phyloP scores from a whole-genome alignment of 2,329 filamentous ascomycete species.

The Fusarium brevicatenulatum region DNA sequence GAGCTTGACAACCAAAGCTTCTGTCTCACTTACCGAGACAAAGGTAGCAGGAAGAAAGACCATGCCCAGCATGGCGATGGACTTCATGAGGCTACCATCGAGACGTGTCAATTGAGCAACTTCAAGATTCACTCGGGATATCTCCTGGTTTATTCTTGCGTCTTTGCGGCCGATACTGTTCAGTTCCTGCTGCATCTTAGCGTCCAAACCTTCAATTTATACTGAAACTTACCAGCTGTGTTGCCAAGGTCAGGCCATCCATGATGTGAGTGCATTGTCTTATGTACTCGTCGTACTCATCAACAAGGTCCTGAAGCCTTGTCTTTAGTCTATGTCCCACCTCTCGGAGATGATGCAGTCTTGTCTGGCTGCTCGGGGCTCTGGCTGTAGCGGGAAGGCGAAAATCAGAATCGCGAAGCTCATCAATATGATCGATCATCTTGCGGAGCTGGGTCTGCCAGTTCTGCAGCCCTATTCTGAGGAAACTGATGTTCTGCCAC shows the following conservation, averaged over 20 bases:
- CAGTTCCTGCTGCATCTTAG: neutral
- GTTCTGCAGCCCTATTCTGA: neutral
- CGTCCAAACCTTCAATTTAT: too few species aligned
- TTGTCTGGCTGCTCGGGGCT: too few species aligned
- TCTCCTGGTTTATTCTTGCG: neutral
- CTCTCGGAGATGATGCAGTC: neutral
- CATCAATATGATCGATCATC: neutral
- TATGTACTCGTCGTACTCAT: slow-evolving; percentile 10
- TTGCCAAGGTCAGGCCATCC: neutral
- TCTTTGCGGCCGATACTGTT: neutral
- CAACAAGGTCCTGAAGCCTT: neutral
- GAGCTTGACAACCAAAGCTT: neutral
- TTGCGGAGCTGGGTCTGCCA: slow-evolving; percentile 5
- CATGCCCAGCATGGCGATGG: neutral
- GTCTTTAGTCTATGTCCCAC: neutral
- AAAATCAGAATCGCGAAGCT: neutral
- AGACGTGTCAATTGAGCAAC: neutral
- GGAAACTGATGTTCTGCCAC: neutral
- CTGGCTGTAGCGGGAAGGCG: neutral
- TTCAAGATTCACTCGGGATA: neutral
- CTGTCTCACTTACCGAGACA: neutral
- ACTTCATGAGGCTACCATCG: slow-evolving; percentile 3
- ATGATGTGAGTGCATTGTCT: neutral
- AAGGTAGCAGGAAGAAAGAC: slow-evolving; percentile 9
- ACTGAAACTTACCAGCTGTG: neutral